These are phyloP conservation scores for Pleodorina starrii DNA, from an alignment of 139 green algal species.

Conservation along the genomic window DNA sequence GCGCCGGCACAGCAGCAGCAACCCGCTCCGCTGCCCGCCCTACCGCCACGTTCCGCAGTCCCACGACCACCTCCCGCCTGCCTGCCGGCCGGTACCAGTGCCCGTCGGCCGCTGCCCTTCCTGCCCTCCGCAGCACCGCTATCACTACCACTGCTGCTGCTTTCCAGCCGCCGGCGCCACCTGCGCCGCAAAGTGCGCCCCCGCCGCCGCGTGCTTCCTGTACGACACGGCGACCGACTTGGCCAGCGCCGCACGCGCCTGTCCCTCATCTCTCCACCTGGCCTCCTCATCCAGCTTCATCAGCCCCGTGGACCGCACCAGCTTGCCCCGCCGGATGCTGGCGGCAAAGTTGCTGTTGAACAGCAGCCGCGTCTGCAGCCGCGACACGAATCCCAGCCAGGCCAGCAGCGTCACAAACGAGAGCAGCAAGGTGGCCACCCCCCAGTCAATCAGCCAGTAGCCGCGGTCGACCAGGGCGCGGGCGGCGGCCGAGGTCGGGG, in stretches of 20 bases:
- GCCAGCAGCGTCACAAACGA: slow-evolving; percentile 6
- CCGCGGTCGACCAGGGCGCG: slow-evolving; percentile 1
- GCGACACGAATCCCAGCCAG: background rate
- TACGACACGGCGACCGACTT: background rate
- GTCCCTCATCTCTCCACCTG: background rate
- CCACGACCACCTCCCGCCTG: too few relatives aligned
- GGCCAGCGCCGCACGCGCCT: background rate
- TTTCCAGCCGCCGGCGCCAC: too few relatives aligned
- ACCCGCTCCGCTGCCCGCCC: too few relatives aligned
- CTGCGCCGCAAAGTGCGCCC: background rate
- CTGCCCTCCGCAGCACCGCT: too few relatives aligned
- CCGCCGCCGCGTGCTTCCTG: background rate
- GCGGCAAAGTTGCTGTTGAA: slow-evolving; percentile 29
- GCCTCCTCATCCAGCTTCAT: slow-evolving; percentile 36
- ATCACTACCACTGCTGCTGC: background rate
- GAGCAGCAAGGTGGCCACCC: background rate
- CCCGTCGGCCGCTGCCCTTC: too few relatives aligned
- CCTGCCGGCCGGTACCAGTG: too few relatives aligned
- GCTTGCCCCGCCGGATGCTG: slow-evolving; percentile 27
- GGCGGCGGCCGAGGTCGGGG: background rate
- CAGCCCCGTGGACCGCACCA: slow-evolving; percentile 25
- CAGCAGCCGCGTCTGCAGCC: slow-evolving; percentile 28
- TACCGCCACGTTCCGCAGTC: too few relatives aligned
- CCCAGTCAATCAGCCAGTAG: slow-evolving; percentile 27
- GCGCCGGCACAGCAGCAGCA: too few relatives aligned